Conservation (phyloP, 495 filamentous ascomycete genomes). For the Pseudomonodictys pantanalensis region DNA sequence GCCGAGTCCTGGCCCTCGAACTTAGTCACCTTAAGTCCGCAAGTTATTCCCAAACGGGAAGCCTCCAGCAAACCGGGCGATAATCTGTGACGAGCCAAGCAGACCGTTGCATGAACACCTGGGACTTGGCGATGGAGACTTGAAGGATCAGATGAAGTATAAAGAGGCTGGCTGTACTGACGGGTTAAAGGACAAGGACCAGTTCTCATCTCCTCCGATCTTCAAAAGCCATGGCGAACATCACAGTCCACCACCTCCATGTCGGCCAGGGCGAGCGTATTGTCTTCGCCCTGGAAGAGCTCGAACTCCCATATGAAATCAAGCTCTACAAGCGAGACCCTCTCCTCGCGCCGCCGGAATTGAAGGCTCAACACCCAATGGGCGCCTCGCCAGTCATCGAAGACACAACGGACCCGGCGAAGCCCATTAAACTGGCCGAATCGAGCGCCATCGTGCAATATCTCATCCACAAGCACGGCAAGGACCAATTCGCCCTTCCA, state of each 20-base stretch:
- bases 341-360: constrained; percentile 51
- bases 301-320: constrained; percentile 52
- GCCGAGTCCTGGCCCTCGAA: too few species aligned
- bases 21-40: too few species aligned
- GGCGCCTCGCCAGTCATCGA: constrained; percentile 57
- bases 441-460: constrained; percentile 57
- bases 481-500: constrained; percentile 45
- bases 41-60: too few species aligned
- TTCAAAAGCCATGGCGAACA: too few species aligned
- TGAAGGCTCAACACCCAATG: constrained; percentile 41
- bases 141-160: too few species aligned
- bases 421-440: constrained; percentile 47
- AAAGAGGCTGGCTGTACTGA: too few species aligned
- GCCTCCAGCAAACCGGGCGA: too few species aligned
- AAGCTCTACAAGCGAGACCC: constrained; percentile 52
- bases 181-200: too few species aligned
- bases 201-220: too few species aligned
- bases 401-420: constrained; percentile 39
- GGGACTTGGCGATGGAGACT: too few species aligned
- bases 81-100: too few species aligned
- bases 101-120: too few species aligned
- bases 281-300: constrained; percentile 63
- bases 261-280: constrained; percentile 60
- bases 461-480: constrained; percentile 51
- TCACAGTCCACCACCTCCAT: constrained; percentile 59